Evolutionary conservation across 169 alveolate species (phyloP).

Genomic region (Perkinsus marinus): DNA sequence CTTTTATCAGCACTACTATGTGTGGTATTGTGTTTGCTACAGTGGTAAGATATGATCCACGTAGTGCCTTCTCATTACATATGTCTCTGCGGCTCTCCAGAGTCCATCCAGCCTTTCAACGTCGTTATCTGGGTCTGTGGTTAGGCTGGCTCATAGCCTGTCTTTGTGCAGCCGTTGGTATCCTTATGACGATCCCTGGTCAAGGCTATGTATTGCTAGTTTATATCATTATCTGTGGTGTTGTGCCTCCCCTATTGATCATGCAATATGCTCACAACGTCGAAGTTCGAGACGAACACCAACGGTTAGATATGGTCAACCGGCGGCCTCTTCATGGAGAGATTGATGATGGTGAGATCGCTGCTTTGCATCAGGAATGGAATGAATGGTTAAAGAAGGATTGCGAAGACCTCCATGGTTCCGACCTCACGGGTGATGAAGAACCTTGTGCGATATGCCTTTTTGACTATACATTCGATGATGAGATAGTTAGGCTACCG

Average conservation of each 20-base stretch:
- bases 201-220: background rate
- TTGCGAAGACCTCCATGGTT: background rate
- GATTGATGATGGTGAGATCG: background rate
- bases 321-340: background rate
- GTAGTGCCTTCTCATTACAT: background rate
- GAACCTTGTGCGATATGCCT: background rate
- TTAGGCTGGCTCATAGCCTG: background rate
- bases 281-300: background rate
- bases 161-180: background rate
- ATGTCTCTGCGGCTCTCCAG: background rate
- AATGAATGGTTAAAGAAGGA: background rate
- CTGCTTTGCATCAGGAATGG: background rate
- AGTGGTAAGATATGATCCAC: background rate
- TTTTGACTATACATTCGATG: background rate
- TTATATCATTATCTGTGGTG: background rate
- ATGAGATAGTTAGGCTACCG: background rate
- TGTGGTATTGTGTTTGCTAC: background rate
- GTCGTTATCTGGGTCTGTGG: background rate
- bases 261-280: background rate
- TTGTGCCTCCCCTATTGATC: background rate
- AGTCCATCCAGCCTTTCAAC: background rate
- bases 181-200: background rate
- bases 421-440: background rate
- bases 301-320: background rate
- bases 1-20: no score